A percentile compares a stretch with the other conserved stretches of the same genome.
Evolutionary conservation across 23 red algal species (phyloP).

Genomic region (Chondrus crispus): DNA sequence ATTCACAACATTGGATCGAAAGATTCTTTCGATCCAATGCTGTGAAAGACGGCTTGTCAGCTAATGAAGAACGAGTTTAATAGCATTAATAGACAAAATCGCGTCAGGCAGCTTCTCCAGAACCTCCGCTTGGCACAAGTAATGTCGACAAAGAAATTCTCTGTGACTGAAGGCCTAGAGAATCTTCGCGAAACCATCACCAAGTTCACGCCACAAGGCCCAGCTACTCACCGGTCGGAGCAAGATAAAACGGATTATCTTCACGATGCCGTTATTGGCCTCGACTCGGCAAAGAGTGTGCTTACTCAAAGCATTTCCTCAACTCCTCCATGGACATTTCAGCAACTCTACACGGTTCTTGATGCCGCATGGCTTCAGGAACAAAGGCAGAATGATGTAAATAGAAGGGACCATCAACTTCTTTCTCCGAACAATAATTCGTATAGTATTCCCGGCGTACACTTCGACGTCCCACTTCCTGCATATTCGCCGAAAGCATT

Average conservation of each 20-base stretch:
- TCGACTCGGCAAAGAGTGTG: background rate
- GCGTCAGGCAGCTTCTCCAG: background rate
- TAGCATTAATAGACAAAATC: background rate
- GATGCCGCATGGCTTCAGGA: background rate
- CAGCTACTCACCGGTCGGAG: background rate
- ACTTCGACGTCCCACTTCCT: too few species aligned
- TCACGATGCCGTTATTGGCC: background rate
- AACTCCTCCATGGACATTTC: background rate
- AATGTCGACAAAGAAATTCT: background rate
- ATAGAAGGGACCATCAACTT: background rate
- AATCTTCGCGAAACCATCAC: background rate
- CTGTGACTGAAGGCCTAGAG: background rate
- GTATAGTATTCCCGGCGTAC: too few species aligned
- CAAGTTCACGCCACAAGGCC: background rate
- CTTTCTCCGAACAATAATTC: too few species aligned
- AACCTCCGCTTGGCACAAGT: background rate
- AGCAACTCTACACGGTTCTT: background rate
- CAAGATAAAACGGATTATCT: background rate
- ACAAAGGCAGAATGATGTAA: background rate
- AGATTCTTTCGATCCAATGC: background rate
- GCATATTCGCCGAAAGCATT: too few species aligned
- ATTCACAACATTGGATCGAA: background rate
- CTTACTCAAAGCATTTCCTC: background rate
- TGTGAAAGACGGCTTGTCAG: too few species aligned
- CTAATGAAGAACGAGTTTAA: background rate